Evolutionary conservation across 345 rosid genomes (phyloP), one percentile per base, ranked within the genome.

Genomic region (Boechera stricta): DNA sequence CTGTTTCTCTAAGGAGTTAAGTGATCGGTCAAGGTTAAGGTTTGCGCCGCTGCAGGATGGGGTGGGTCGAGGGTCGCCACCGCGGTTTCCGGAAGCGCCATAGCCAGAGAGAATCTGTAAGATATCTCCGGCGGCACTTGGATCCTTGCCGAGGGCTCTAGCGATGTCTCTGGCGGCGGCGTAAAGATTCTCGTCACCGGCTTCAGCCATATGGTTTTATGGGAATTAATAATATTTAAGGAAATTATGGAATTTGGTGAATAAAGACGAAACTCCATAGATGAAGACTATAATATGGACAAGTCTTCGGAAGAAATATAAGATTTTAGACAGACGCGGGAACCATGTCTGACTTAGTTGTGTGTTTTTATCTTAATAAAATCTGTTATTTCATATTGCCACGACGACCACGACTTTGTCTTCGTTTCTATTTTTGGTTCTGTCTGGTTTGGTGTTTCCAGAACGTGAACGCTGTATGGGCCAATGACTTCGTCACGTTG

Each of bases 91-190:
- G 2, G 97, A 61, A 64, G 90, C 91, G 74, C 90, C 93, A 77
- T 87, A 92, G 64, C 82, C 88, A 52, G 98, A 90, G 84, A 92
- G 90, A 48, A 92, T 92, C 80, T 94, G 98, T 54, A 92, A 78
- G 61, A 94, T 89, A 79, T 94, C 98, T 48, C 91, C 95, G 49
- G 98, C 90, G 80, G 85, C 89, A 41, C 71, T 79, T 39, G 93
- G 93, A 70, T 90, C 88, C 60, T 86, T 88, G 69, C 98, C 98
- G 0, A 94, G 91, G 8, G 90, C 89, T 78, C 83, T 87, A 29
- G 98, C 98, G 63, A 94, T 94, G 86, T 94, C 97, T 32, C 95
- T 87, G 0, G 98, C 98, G 78, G 91, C 79, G 5, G 98, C 97
- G 2, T 87, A 80, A 21, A 94, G 77, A 82, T 90, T 94, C 79